Evolutionary conservation across 2,329 filamentous ascomycete species (phyloP).

Genomic region (Aureobasidium sp.): DNA sequence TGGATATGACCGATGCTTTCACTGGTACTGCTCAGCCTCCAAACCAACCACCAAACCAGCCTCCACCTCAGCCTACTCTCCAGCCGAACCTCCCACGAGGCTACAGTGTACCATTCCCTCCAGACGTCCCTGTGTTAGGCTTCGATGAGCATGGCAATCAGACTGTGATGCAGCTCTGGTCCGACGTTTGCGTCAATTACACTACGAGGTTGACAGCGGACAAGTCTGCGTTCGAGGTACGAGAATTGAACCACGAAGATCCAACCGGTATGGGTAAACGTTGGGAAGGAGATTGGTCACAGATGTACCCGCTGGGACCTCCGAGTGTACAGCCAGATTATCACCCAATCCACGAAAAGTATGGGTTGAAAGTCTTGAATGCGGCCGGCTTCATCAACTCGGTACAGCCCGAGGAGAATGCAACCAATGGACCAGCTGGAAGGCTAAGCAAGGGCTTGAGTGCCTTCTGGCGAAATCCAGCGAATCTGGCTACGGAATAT

Average conservation of each 20-base stretch:
- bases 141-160: not conserved
- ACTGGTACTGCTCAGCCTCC: too few relatives aligned
- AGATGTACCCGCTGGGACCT: not conserved
- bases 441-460: not conserved
- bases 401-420: not conserved
- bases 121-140: not conserved
- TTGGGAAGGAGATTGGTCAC: not conserved
- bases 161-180: not conserved
- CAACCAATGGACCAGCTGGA: not conserved
- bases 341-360: not conserved
- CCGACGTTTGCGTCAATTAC: not conserved
- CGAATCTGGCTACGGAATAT: not conserved
- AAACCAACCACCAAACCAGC: too few relatives aligned
- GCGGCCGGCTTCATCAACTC: not conserved
- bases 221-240: not conserved
- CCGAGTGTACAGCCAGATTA: not conserved
- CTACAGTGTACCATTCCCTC: not conserved
- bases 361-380: not conserved
- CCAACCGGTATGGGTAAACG: not conserved
- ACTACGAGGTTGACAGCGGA: not conserved
- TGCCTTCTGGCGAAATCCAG: not conserved
- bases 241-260: not conserved
- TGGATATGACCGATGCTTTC: not conserved
- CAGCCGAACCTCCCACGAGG: not conserved
- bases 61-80: not conserved